Evolutionary conservation across 257 asterid species (phyloP).

Genomic region (Plantago ovata): DNA sequence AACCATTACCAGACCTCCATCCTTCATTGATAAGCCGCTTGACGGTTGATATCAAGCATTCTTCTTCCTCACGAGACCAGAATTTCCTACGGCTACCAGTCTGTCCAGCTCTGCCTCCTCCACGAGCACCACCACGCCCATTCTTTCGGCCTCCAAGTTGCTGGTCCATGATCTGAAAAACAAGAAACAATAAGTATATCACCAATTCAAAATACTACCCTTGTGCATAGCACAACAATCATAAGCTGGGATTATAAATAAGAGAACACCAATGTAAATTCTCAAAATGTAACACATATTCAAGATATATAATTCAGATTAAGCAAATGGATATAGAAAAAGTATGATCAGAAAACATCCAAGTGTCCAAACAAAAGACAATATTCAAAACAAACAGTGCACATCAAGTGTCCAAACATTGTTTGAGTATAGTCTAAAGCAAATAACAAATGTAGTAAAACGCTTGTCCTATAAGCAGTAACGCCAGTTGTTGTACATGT

Average conservation of each 20-base stretch:
- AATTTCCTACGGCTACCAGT: not conserved
- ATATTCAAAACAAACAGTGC: not conserved
- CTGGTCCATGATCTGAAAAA: not conserved
- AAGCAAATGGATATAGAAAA: not conserved
- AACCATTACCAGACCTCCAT: slow-evolving; percentile 1
- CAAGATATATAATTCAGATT: not conserved
- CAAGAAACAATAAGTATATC: not conserved
- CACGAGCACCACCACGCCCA: not conserved
- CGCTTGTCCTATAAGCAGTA: not conserved
- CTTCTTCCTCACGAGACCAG: slow-evolving; percentile 4
- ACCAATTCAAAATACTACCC: not conserved
- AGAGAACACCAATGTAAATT: too few species aligned
- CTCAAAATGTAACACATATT: not conserved
- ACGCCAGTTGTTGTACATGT: slow-evolving; percentile 3
- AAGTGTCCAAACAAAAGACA: not conserved
- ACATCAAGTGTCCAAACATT: too few species aligned
- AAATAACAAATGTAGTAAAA: not conserved
- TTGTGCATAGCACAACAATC: too few species aligned
- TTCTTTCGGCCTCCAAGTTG: not conserved
- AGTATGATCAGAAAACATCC: not conserved
- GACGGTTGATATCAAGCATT: not conserved
- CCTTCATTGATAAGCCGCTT: slow-evolving; percentile 1
- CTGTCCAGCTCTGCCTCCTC: not conserved
- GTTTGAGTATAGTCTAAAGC: too few species aligned
- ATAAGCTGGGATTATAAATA: too few species aligned